Evolutionary conservation across 768 basidiomycete genomes (phyloP).

Genomic region (Leccinum broughii): DNA sequence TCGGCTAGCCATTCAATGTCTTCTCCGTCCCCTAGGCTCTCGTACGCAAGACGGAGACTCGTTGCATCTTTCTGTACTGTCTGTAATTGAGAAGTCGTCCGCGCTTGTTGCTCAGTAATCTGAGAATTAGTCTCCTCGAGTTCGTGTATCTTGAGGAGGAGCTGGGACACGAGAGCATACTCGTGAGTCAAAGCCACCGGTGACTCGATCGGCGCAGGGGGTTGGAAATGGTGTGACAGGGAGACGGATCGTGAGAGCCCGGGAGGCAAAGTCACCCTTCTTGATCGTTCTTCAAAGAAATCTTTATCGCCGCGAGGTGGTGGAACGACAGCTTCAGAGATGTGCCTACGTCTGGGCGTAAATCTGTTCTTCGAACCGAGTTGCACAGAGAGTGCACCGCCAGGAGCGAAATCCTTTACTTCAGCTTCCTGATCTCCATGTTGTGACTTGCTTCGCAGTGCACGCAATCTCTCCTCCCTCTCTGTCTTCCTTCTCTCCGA

Average conservation of each 20-base stretch:
- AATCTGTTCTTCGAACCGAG: constrained; percentile 20
- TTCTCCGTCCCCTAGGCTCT: constrained; percentile 58
- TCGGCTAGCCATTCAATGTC: constrained; percentile 43
- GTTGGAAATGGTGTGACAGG: constrained; percentile 22
- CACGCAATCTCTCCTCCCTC: constrained; percentile 54
- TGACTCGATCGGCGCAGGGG: constrained; percentile 10
- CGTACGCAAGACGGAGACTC: constrained; percentile 68
- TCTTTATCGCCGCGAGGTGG: constrained; percentile 11
- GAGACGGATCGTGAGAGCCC: constrained; percentile 29
- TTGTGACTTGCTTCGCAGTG: constrained; percentile 45
- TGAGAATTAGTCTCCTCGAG: constrained; percentile 70
- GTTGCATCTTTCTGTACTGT: constrained; percentile 73
- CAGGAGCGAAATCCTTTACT: constrained; percentile 63
- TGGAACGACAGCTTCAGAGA: constrained; percentile 28
- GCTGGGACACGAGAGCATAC: constrained; percentile 64
- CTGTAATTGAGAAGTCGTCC: constrained; percentile 61
- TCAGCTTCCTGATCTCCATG: constrained; percentile 34
- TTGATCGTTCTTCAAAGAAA: constrained; percentile 14
- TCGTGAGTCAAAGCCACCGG: constrained; percentile 32
- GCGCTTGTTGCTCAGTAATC: constrained; percentile 63
- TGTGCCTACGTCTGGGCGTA: constrained; percentile 28
- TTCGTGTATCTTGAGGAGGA: constrained; percentile 73
- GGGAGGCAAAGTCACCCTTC: constrained; percentile 19
- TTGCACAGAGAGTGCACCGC: constrained; percentile 40
- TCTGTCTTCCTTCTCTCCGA: constrained; percentile 32